Percentiles rank a stretch among this genome's conserved stretches.
Evolutionary conservation across 441 rosid genomes (phyloP).

Genomic region (Populus hybrid): DNA sequence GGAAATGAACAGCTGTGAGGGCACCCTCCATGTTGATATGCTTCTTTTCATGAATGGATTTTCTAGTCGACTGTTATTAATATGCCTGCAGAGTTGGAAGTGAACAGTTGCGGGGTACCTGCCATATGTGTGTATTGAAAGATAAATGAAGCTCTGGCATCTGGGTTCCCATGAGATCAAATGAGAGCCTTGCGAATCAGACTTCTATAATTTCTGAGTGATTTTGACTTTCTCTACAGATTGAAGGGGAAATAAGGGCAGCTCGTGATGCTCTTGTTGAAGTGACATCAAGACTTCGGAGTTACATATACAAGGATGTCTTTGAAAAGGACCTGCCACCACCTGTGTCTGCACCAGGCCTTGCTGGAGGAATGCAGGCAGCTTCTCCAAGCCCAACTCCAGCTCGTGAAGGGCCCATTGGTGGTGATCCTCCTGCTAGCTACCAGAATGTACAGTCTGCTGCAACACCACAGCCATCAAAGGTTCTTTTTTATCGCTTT

Average conservation of each 20-base stretch:
- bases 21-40: too few species aligned
- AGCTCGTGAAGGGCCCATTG: conserved; percentile 45
- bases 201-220: conserved; percentile 22
- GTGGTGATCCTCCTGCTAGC: conserved; percentile 31
- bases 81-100: not conserved
- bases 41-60: too few species aligned
- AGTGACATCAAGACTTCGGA: conserved; percentile 69
- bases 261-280: conserved; percentile 94
- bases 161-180: conserved; percentile 6
- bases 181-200: conserved; percentile 9
- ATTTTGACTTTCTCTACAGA: conserved; percentile 42
- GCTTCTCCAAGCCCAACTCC: conserved; percentile 53
- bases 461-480: conserved; percentile 35
- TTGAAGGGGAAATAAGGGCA: conserved; percentile 84
- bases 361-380: conserved; percentile 47
- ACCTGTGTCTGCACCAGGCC: conserved; percentile 41
- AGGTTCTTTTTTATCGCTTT: conserved; percentile 40
- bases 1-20: too few species aligned
- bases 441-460: conserved; percentile 43
- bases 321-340: conserved; percentile 60
- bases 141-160: not conserved
- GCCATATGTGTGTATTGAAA: too few species aligned
- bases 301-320: conserved; percentile 66
- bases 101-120: not conserved
- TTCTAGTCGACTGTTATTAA: too few species aligned